Conservation (phyloP, 345 rosid genomes). For the Clausena lansium region DNA sequence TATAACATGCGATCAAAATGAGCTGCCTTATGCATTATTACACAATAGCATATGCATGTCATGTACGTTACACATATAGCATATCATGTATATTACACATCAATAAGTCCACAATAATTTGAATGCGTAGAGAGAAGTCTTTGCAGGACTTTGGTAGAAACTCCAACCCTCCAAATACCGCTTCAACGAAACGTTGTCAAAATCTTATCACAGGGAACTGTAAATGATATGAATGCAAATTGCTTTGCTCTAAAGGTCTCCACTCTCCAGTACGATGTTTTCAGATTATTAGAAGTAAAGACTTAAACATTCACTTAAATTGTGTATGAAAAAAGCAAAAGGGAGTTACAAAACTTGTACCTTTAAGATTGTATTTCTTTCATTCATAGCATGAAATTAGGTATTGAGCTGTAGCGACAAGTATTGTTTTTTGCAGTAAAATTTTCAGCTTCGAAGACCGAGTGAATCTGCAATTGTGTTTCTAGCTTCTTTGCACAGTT, state of each 20-base stretch:
- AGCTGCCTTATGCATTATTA: not conserved
- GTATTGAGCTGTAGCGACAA: not conserved
- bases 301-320: not conserved
- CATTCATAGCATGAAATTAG: conserved; percentile 2
- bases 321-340: not conserved
- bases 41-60: too few species aligned
- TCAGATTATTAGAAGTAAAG: not conserved
- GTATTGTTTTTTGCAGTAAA: not conserved
- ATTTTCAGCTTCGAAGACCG: conserved; percentile 26
- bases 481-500: conserved; percentile 63
- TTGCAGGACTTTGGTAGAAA: not conserved
- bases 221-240: not conserved
- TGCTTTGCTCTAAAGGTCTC: not conserved
- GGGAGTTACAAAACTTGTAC: conserved; percentile 5
- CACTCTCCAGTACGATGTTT: not conserved
- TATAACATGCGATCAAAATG: too few species aligned
- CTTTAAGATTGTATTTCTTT: conserved; percentile 13
- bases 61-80: too few species aligned
- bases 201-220: not conserved
- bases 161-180: not conserved
- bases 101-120: not conserved
- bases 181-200: not conserved
- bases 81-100: too few species aligned
- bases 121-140: not conserved
- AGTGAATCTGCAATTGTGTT: conserved; percentile 53